Percentiles rank a stretch among this genome's conserved stretches.
Evolutionary conservation across 768 basidiomycete species (phyloP).

Genomic region (Boletus tomentosulus): DNA sequence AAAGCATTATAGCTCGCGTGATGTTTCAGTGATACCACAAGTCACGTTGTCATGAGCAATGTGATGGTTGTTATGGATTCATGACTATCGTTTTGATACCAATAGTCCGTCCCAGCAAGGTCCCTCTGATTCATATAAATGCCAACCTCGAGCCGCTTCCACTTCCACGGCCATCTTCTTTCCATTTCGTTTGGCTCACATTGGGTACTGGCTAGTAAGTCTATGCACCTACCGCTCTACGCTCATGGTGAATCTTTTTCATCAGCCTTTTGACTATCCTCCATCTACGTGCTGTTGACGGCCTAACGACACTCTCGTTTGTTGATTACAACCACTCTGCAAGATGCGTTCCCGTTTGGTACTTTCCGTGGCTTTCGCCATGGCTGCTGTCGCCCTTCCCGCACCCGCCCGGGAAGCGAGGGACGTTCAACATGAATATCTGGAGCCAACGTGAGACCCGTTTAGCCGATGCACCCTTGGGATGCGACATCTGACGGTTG

Average conservation of each 20-base stretch:
- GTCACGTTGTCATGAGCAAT: too few species aligned
- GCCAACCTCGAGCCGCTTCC: background rate
- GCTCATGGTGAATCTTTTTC: background rate
- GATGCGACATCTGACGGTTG: background rate
- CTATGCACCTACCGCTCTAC: background rate
- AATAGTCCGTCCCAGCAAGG: background rate
- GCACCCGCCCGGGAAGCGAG: background rate
- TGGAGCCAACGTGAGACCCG: background rate
- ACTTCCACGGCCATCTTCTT: background rate
- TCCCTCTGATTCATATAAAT: slow-evolving; percentile 23
- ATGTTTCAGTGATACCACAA: too few species aligned
- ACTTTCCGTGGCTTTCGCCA: slow-evolving; percentile 6
- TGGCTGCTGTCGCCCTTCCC: slow-evolving; percentile 4
- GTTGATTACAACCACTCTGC: background rate
- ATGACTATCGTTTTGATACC: too few species aligned
- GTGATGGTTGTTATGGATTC: too few species aligned
- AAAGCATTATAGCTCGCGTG: too few species aligned
- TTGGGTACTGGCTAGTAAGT: slow-evolving; percentile 21
- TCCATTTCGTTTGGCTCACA: slow-evolving; percentile 1
- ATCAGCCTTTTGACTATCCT: slow-evolving; percentile 12
- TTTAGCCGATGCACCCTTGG: background rate
- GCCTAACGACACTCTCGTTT: slow-evolving; percentile 9
- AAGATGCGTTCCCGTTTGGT: slow-evolving; percentile 8
- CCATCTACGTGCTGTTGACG: slow-evolving; percentile 11
- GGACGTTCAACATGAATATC: background rate